phyloP scores from a whole-genome alignment of 805 yeast species.

The Candida adriatica region DNA sequence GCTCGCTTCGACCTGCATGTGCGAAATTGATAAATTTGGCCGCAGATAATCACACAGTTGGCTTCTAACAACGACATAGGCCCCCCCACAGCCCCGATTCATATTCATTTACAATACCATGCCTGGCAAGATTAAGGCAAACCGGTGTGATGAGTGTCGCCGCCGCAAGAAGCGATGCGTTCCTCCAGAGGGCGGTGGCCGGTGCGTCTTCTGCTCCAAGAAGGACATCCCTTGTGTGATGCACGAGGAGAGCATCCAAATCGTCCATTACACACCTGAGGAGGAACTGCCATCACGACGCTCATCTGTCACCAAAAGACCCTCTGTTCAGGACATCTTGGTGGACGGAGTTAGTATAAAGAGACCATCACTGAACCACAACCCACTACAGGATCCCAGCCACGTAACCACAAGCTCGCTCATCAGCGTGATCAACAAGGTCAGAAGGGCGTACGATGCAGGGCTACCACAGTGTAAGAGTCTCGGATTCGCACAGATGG shows the following conservation, averaged over 20 bases:
- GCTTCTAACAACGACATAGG: no score
- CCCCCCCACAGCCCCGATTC: no score
- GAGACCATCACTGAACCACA: neutral
- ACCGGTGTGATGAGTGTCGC: slow-evolving; percentile 12
- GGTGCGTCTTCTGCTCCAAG: slow-evolving; percentile 8
- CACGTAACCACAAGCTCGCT: slow-evolving; percentile 6
- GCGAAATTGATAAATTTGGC: no score
- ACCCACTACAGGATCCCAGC: neutral
- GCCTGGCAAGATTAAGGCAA: slow-evolving; percentile 4
- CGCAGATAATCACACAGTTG: no score
- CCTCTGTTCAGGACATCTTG: slow-evolving; percentile 3
- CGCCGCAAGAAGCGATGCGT: slow-evolving; percentile 12
- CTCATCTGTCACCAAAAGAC: neutral
- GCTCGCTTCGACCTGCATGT: no score
- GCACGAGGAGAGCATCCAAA: slow-evolving; percentile 7
- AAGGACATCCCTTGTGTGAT: slow-evolving; percentile 10
- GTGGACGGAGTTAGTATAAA: slow-evolving; percentile 3
- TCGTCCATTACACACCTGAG: slow-evolving; percentile 4
- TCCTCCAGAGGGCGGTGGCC: neutral
- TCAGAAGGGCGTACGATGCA: slow-evolving; percentile 1
- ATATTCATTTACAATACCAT: no score
- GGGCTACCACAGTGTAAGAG: no score
- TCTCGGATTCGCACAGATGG: slow-evolving; percentile 4
- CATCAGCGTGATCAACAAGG: slow-evolving; percentile 7
- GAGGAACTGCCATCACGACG: slow-evolving; percentile 1